These are phyloP conservation scores for Carallia pectinifolia DNA, from an alignment of 345 rosid species.

Conservation along the genomic window DNA sequence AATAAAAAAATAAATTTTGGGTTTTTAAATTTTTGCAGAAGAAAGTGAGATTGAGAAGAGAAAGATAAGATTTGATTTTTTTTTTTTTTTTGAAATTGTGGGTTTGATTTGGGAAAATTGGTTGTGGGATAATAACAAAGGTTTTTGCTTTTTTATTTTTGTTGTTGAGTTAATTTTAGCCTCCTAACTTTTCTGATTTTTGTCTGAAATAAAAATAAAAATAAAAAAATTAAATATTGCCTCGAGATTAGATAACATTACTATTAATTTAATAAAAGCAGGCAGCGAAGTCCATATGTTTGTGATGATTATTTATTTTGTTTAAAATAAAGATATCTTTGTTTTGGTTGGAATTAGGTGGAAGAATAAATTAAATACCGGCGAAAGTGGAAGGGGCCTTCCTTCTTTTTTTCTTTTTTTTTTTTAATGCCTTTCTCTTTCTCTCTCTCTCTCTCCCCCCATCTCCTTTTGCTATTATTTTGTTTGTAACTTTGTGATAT, in stretches of 20 bases:
- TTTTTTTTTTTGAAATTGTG: constrained; percentile 30
- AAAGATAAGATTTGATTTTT: constrained; percentile 15
- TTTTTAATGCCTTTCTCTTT: constrained; percentile 5
- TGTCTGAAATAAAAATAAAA: constrained; percentile 37
- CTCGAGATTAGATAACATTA: too few relatives aligned
- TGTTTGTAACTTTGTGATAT: constrained; percentile 10
- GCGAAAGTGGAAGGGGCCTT: constrained; percentile 40
- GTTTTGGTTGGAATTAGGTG: constrained; percentile 64
- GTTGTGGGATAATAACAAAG: constrained; percentile 37
- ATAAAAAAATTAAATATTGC: constrained; percentile 18
- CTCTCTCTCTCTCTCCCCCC: neutral
- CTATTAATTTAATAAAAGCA: constrained; percentile 25
- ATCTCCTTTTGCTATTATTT: constrained; percentile 9
- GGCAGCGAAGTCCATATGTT: constrained; percentile 26
- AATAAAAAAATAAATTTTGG: neutral
- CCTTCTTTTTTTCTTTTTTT: neutral
- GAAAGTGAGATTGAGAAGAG: constrained; percentile 21
- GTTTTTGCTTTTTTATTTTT: constrained; percentile 23
- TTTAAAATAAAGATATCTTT: constrained; percentile 27
- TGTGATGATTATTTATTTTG: constrained; percentile 26
- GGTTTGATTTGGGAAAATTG: constrained; percentile 30
- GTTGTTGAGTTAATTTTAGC: constrained; percentile 44
- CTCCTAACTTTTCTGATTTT: constrained; percentile 35
- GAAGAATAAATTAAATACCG: constrained; percentile 37
- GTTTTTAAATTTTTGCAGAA: constrained; percentile 16